phyloP scores from a whole-genome alignment of 179 eudicot genomes.

The Silene vulgaris region DNA sequence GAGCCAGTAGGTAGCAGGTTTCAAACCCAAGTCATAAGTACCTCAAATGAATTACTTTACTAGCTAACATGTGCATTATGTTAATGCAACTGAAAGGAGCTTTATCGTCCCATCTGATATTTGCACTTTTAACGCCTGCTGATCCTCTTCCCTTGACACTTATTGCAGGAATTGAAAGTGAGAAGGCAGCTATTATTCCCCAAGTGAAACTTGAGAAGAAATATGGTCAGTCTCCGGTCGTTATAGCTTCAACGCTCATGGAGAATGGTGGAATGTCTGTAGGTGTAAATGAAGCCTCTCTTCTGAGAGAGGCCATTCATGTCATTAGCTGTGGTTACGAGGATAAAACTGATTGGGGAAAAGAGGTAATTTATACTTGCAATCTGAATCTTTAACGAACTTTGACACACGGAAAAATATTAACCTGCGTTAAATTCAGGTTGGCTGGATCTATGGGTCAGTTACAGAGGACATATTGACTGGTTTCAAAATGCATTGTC shows the following conservation, averaged over 20 bases:
- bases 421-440: slow-evolving; percentile 34
- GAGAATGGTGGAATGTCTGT: slow-evolving; percentile 58
- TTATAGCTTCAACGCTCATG: slow-evolving; percentile 56
- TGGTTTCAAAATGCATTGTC: slow-evolving; percentile 96
- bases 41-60: too few species aligned
- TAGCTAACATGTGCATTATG: too few species aligned
- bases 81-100: too few species aligned
- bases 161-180: slow-evolving; percentile 54
- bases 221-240: slow-evolving; percentile 69
- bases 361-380: slow-evolving; percentile 42
- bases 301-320: slow-evolving; percentile 69
- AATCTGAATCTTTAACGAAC: not conserved
- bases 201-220: slow-evolving; percentile 69
- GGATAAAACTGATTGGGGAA: slow-evolving; percentile 80
- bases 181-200: slow-evolving; percentile 60
- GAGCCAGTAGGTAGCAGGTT: too few species aligned
- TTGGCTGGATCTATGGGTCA: slow-evolving; percentile 92
- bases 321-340: slow-evolving; percentile 77
- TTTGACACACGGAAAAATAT: not conserved
- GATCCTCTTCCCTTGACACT: not conserved
- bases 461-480: slow-evolving; percentile 94
- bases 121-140: not conserved
- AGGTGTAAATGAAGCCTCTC: slow-evolving; percentile 53
- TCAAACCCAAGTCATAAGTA: too few species aligned
- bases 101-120: not conserved